These are phyloP conservation scores for Thalassiosira mediterranea DNA, from an alignment of 352 stramenopile species.

Conservation along the genomic window DNA sequence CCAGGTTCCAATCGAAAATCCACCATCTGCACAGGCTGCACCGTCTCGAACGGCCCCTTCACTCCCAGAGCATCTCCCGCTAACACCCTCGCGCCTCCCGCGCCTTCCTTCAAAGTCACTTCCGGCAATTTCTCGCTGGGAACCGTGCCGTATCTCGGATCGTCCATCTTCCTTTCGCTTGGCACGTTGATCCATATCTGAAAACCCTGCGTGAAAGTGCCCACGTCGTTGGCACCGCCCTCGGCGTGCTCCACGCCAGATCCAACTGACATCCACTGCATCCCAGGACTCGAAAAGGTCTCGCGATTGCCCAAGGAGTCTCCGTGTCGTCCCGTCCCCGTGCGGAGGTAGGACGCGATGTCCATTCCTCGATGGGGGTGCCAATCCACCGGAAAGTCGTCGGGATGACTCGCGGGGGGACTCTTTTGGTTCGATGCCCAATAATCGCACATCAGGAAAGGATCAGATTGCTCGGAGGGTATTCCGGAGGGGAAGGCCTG, in stretches of 20 bases:
- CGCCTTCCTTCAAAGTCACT: conserved; percentile 21
- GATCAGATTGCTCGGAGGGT: too few species aligned
- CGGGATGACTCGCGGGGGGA: too few species aligned
- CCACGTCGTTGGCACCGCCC: conserved; percentile 45
- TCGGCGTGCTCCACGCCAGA: conserved; percentile 67
- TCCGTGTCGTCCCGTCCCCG: conserved; percentile 55
- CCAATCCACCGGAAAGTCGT: too few species aligned
- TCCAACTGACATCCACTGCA: conserved; percentile 74
- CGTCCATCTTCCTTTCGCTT: conserved; percentile 59
- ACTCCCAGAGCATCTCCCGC: conserved; percentile 38
- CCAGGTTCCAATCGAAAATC: conserved; percentile 43
- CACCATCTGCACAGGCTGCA: conserved; percentile 59
- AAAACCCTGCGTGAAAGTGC: conserved; percentile 52
- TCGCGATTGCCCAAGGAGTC: conserved; percentile 68
- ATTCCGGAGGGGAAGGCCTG: too few species aligned
- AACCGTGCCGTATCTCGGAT: conserved; percentile 81
- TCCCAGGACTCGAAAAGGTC: conserved; percentile 59
- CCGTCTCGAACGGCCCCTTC: conserved; percentile 49
- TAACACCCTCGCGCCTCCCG: conserved; percentile 42
- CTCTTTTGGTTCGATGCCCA: too few species aligned
- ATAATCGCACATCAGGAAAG: too few species aligned
- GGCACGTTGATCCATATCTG: conserved; percentile 80
- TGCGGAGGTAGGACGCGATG: conserved; percentile 62
- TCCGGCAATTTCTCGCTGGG: conserved; percentile 61
- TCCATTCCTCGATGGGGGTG: too few species aligned